Percentiles rank a stretch among this genome's conserved stretches.
Conservation (phyloP, 2,329 filamentous ascomycete genomes). For the Helminthosporium solani region DNA sequence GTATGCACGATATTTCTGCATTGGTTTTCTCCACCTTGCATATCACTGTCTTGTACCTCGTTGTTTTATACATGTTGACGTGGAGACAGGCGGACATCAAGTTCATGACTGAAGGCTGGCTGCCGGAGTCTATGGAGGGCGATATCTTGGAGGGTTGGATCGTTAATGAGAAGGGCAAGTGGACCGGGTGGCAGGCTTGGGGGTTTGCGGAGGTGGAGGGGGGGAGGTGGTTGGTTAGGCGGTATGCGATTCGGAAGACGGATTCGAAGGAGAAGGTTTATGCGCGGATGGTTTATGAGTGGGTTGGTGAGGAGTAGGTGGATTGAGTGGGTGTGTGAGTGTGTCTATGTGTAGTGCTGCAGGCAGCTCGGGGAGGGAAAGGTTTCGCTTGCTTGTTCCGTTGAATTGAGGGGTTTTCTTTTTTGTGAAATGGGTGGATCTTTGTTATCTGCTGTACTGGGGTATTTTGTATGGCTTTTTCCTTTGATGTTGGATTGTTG, state of each 20-base stretch:
- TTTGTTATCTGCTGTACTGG: no score
- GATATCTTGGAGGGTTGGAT: conserved; percentile 39
- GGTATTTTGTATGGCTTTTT: no score
- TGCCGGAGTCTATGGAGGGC: conserved; percentile 29
- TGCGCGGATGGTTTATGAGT: conserved; percentile 40
- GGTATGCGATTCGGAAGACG: conserved; percentile 36
- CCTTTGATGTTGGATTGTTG: no score
- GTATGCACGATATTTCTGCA: background rate
- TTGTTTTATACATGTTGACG: no score
- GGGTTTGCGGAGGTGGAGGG: conserved; percentile 20
- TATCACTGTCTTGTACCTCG: no score
- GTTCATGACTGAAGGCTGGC: conserved; percentile 30
- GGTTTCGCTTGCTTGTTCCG: no score
- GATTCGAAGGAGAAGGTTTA: conserved; percentile 29
- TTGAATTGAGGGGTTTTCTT: no score
- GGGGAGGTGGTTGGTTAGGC: conserved; percentile 22
- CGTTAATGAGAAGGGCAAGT: conserved; percentile 36
- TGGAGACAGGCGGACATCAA: conserved; percentile 27
- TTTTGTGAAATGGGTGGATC: no score
- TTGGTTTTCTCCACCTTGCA: no score
- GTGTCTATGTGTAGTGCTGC: background rate
- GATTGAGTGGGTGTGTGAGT: background rate
- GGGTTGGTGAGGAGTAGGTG: conserved; percentile 18
- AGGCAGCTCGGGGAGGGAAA: background rate
- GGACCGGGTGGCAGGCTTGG: conserved; percentile 37